phyloP scores from a whole-genome alignment of 2,329 filamentous ascomycete species.

The Phialemoniopsis sp. region DNA sequence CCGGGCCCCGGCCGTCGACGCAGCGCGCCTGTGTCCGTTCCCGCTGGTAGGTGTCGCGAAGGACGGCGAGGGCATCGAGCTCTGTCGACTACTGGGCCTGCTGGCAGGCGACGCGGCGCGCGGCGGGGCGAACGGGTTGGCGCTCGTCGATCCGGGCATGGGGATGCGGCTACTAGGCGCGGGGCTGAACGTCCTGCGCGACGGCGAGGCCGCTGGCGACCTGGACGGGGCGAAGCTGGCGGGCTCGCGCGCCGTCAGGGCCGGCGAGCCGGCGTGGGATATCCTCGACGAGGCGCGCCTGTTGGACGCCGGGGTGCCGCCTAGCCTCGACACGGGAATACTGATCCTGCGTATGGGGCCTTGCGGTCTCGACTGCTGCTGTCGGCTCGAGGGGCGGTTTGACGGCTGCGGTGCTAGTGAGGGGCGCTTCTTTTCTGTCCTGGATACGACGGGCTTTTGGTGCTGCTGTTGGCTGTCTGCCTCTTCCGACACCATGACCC shows the following conservation, averaged over 20 bases:
- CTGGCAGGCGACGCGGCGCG: conserved; percentile 2
- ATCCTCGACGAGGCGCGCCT: conserved; percentile 24
- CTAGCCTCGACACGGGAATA: conserved; percentile 31
- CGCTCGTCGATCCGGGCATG: not conserved
- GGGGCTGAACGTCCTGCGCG: conserved; percentile 30
- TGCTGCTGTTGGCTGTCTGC: conserved; percentile 12
- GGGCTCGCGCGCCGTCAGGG: conserved; percentile 32
- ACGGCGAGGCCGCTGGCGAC: conserved; percentile 30
- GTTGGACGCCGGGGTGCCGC: conserved; percentile 12
- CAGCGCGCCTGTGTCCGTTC: conserved; percentile 34
- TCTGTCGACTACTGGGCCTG: conserved; percentile 6
- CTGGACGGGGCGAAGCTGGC: conserved; percentile 52
- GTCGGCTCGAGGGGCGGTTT: conserved; percentile 12
- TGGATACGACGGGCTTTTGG: conserved; percentile 7
- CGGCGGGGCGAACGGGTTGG: conserved; percentile 8
- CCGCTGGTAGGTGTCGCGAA: conserved; percentile 8
- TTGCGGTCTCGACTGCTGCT: conserved; percentile 18
- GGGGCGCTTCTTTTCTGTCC: conserved; percentile 5
- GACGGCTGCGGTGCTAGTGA: conserved; percentile 4
- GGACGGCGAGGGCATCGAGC: conserved; percentile 16
- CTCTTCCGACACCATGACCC: conserved; percentile 61
- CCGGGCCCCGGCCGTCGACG: conserved; percentile 18
- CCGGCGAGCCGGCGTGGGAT: conserved; percentile 41
- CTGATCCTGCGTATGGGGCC: conserved; percentile 39
- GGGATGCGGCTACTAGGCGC: conserved; percentile 9